Percentiles rank a stretch among this genome's conserved stretches.
phyloP scores from a whole-genome alignment of 495 filamentous ascomycete genomes.

The Melanomma pulvis-pyrius region DNA sequence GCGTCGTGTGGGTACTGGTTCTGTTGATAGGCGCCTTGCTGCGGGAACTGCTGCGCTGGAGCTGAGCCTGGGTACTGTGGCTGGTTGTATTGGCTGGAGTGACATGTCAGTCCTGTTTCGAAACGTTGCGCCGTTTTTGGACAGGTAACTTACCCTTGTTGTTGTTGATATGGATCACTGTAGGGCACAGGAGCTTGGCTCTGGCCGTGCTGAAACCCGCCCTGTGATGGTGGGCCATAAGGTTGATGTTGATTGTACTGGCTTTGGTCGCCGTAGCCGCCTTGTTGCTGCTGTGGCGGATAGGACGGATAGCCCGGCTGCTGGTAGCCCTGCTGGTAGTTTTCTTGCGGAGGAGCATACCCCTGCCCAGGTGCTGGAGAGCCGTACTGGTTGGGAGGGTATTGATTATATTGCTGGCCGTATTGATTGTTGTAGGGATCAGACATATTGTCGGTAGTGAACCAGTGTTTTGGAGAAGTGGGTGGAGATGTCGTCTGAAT shows the following conservation, averaged over 20 bases:
- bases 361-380: slow-evolving; percentile 44
- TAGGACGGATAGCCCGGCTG: slow-evolving; percentile 30
- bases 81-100: slow-evolving; percentile 23
- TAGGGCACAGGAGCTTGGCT: slow-evolving; percentile 30
- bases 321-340: slow-evolving; percentile 35
- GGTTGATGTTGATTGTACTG: slow-evolving; percentile 46
- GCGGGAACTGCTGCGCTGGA: slow-evolving; percentile 34
- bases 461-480: neutral
- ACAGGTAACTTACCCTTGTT: slow-evolving; percentile 30
- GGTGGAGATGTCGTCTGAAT: neutral
- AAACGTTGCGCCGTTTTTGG: slow-evolving; percentile 10
- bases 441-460: slow-evolving; percentile 46
- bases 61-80: slow-evolving; percentile 33
- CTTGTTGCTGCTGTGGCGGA: slow-evolving; percentile 35
- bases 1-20: slow-evolving; percentile 31
- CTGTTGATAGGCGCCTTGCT: slow-evolving; percentile 25
- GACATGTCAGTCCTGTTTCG: slow-evolving; percentile 26
- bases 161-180: slow-evolving; percentile 40
- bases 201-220: slow-evolving; percentile 54
- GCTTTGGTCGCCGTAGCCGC: slow-evolving; percentile 40
- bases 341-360: slow-evolving; percentile 41
- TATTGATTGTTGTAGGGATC: slow-evolving; percentile 51
- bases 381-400: slow-evolving; percentile 38
- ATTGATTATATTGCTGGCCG: slow-evolving; percentile 21
- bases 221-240: slow-evolving; percentile 53